Base-by-base conservation (phyloP, 2,329 filamentous ascomycete species). In the Diaporthe vexans region DNA sequence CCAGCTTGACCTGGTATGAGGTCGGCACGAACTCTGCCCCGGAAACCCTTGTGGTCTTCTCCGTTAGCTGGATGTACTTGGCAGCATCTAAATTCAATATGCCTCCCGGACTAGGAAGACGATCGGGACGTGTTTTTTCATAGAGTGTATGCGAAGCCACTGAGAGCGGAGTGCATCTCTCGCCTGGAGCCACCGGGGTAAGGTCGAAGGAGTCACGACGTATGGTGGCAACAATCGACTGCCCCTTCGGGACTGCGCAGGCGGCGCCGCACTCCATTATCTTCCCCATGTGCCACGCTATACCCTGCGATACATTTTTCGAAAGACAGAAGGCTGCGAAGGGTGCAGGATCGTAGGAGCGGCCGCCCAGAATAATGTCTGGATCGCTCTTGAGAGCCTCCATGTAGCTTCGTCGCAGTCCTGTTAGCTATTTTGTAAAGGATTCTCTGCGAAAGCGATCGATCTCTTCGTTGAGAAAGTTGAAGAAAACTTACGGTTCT, bases 301-400 rank as follows among this genome's bases (percentile, higher is more conserved):
- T 37, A 21, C 37, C 58, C 11, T 26, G n/a, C 7, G 37, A 43
- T 8, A 63, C 58, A 29, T 26, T 40, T 26, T n/a, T 40, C 21
- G 40, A 46, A n/a, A 63, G 17, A 29, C 58, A 63, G 24, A 63
- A 63, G n/a, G 58, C 58, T 63, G 58, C 58, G 17, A 63, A 63
- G 15, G 58, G 58, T 9, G 58, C 37, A 21, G 58, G 58, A n/a
- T 63, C 58, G 21, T 63, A 63, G 19, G 35, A 29, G 17, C 58
- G 58, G 29, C 58, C 58, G 17, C 24, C 58, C 15, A 63, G 40
- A 24, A 63, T 63, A 29, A 63, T 63, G 24, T 63, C 58, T 19
- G 40, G 58, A 21, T 63, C 24, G 37, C 37, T 15, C 17, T 63
- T 43, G 15, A 63, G 37, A 43, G 58, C 58, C 57, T 61, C 57